Conservation (phyloP, 2,329 filamentous ascomycete genomes). For the Fonsecaea erecta region DNA sequence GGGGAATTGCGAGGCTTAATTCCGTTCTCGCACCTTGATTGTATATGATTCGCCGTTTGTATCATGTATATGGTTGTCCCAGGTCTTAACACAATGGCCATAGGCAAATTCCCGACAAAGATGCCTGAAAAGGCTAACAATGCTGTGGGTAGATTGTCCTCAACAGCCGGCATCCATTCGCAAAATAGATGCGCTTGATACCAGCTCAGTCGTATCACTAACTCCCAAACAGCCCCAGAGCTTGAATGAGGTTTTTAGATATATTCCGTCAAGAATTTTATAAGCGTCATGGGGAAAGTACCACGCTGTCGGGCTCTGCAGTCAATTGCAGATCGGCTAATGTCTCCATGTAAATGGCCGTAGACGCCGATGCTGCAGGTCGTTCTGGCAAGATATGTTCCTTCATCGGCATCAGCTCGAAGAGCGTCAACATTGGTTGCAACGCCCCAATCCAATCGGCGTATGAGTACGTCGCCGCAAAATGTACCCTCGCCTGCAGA, state of each 20-base stretch:
- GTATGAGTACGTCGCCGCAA: constrained; percentile 23
- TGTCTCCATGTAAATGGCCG: neutral
- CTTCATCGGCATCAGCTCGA: constrained; percentile 11
- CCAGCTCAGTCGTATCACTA: neutral
- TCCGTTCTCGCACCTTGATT: neutral
- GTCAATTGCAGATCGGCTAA: neutral
- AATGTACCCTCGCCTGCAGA: constrained; percentile 16
- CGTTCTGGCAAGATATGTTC: neutral
- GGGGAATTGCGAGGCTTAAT: neutral
- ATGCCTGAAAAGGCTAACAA: too few relatives aligned
- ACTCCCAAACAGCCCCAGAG: neutral
- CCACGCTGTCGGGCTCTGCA: neutral
- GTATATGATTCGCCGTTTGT: neutral
- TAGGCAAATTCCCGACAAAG: too few relatives aligned
- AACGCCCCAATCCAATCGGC: constrained; percentile 27
- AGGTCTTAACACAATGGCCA: neutral
- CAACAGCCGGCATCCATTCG: neutral
- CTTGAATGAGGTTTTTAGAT: neutral
- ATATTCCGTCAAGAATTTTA: neutral
- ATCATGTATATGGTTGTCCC: neutral
- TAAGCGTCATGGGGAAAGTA: neutral
- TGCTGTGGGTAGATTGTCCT: too few relatives aligned
- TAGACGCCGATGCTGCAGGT: neutral
- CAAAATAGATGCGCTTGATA: neutral
- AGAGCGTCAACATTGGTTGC: constrained; percentile 22